phyloP scores from a whole-genome alignment of 768 basidiomycete species.

The Russula lepida region DNA sequence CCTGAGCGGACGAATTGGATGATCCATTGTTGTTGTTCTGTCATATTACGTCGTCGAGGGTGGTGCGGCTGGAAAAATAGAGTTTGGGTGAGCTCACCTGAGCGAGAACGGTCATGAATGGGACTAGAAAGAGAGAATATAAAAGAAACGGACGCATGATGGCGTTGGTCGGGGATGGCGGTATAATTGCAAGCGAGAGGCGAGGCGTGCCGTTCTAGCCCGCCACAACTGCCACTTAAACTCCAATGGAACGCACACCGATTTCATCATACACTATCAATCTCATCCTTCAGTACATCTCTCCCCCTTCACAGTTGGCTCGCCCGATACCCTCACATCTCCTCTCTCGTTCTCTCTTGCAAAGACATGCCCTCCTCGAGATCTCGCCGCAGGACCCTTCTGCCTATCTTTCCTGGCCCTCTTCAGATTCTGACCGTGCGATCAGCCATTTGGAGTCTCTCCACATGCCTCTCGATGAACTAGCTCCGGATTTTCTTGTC shows the following conservation, averaged over 20 bases:
- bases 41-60: neutral
- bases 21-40: conserved; percentile 3
- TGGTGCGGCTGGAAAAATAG: neutral
- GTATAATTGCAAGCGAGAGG: neutral
- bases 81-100: conserved; percentile 25
- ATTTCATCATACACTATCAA: conserved; percentile 35
- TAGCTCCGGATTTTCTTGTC: conserved; percentile 40
- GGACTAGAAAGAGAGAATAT: conserved; percentile 28
- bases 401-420: conserved; percentile 64
- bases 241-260: conserved; percentile 30
- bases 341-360: conserved; percentile 48
- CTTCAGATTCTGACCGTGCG: conserved; percentile 30
- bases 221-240: neutral
- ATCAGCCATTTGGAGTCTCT: conserved; percentile 40
- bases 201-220: neutral
- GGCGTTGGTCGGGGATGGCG: neutral
- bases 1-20: neutral
- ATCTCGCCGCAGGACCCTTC: conserved; percentile 41
- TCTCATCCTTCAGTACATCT: conserved; percentile 49
- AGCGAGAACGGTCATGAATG: conserved; percentile 25
- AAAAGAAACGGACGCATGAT: neutral
- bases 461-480: conserved; percentile 26
- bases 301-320: conserved; percentile 39
- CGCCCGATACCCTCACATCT: conserved; percentile 52
- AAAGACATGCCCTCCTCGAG: conserved; percentile 57